Base-by-base conservation (phyloP, 768 basidiomycete species). In the Agaricus blazei region DNA sequence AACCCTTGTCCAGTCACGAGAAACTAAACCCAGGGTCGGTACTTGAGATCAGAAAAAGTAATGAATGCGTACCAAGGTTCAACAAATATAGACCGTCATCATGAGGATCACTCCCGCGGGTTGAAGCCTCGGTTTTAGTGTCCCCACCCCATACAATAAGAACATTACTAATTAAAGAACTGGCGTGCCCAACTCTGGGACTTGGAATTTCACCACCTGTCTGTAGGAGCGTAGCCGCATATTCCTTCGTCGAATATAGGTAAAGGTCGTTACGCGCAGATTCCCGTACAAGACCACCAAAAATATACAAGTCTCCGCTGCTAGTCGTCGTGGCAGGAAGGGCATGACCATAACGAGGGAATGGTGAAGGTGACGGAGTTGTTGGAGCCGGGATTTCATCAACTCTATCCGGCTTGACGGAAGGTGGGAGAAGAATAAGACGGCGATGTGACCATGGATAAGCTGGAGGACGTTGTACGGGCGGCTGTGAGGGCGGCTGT, bases 101-200 rank as follows among this genome's bases (percentile, higher is more conserved):
- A 71, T 94, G 90, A 34, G 54, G 54, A 19, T 56, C 61, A 81
- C 84, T 58, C 93, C 93, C 9, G 72, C 8, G 75, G 76, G 61
- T 77, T 81, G 31, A 78, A 73, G 68, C 24, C 75, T 87, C 86
- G 12, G 85, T 83, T 71, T 93, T 95, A 3, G 95, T 98, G 67
- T 99, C 97, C 26, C 96, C 97, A 31, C 97, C 97, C 97, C 97
- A 99, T 3, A 98, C 88, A 57, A 98, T 90, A 57, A 99, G 76
- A 48, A 98, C 96, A 65, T 89, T 93, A 68, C 93, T 93, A 55
- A 98, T 93, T 48, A 98, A 83, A 5, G 96, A 96, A 68, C 90
- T 88, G 2, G 94, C 93, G 73, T 99, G 97, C 0, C 97, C 96
- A n/a, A 98, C 95, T 59, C 97, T 77, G 0, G 93, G 85, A 14